Conservation (phyloP, 495 filamentous ascomycete genomes). For the Acidiella bohemica region DNA sequence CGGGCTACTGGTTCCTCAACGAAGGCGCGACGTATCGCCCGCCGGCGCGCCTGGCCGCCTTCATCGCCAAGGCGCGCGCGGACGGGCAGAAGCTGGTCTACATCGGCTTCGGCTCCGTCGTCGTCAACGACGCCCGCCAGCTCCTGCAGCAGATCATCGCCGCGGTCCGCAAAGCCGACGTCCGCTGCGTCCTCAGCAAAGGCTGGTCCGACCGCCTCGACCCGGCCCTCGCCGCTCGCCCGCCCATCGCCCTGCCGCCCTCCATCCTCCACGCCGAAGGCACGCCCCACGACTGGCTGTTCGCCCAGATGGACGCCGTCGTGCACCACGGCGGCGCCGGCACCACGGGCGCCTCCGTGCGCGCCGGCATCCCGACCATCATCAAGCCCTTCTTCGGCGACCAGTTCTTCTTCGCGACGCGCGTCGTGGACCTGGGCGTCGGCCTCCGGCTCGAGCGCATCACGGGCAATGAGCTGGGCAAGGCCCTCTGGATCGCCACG, state of each 20-base stretch:
- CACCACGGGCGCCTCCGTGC: constrained; percentile 85
- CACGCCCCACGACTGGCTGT: constrained; percentile 95
- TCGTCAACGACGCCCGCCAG: constrained; percentile 79
- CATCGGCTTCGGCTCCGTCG: constrained; percentile 91
- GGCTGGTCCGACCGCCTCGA: constrained; percentile 94
- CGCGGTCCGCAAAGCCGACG: constrained; percentile 79
- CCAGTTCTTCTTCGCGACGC: constrained; percentile 85
- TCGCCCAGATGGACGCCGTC: constrained; percentile 84
- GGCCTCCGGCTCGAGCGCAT: constrained; percentile 81
- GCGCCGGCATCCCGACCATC: constrained; percentile 86
- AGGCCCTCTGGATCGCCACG: constrained; percentile 85
- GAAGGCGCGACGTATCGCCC: constrained; percentile 66
- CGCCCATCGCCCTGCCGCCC: constrained; percentile 61
- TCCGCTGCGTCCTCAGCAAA: constrained; percentile 89
- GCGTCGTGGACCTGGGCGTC: constrained; percentile 85
- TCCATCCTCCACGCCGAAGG: constrained; percentile 80
- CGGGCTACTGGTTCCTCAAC: constrained; percentile 95
- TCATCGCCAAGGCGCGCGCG: constrained; percentile 63
- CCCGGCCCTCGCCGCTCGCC: constrained; percentile 40
- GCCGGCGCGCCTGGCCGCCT: constrained; percentile 56
- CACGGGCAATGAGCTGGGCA: constrained; percentile 65
- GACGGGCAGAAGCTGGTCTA: constrained; percentile 92
- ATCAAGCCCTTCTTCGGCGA: constrained; percentile 97
- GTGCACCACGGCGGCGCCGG: constrained; percentile 91
- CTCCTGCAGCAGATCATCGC: constrained; percentile 83